These are phyloP conservation scores for Candida dubliniensis DNA, from an alignment of 1,139 yeast species.

Conservation along the genomic window DNA sequence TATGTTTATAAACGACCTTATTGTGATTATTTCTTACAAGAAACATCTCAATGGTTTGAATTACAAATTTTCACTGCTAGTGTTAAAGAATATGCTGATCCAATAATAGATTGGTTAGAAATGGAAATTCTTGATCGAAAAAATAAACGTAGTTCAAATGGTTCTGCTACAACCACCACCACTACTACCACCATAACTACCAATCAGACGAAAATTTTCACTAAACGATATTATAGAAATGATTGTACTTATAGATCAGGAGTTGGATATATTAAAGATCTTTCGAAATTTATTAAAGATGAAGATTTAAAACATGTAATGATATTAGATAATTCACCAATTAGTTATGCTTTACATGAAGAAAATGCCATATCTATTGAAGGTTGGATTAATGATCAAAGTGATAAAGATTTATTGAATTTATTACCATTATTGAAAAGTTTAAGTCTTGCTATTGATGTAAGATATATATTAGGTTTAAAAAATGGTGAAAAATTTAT, in stretches of 20 bases:
- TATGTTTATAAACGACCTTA: slow-evolving; percentile 90
- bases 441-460: slow-evolving; percentile 79
- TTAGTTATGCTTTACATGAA: slow-evolving; percentile 79
- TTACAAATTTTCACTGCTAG: slow-evolving; percentile 91
- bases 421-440: slow-evolving; percentile 80
- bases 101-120: slow-evolving; percentile 85
- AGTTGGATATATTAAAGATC: slow-evolving; percentile 87
- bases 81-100: slow-evolving; percentile 94
- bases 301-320: slow-evolving; percentile 71
- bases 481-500: slow-evolving; percentile 76
- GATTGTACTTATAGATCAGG: slow-evolving; percentile 77
- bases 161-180: neutral
- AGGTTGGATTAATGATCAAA: slow-evolving; percentile 97
- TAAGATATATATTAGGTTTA: slow-evolving; percentile 74
- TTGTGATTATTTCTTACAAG: slow-evolving; percentile 79
- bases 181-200: neutral
- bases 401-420: slow-evolving; percentile 78
- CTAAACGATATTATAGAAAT: slow-evolving; percentile 69
- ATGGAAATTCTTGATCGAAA: slow-evolving; percentile 30
- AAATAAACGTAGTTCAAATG: slow-evolving; percentile 6
- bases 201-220: slow-evolving; percentile 31
- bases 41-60: slow-evolving; percentile 85
- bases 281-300: slow-evolving; percentile 49
- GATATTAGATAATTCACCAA: slow-evolving; percentile 89
- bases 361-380: slow-evolving; percentile 90